phyloP scores from a whole-genome alignment of 2,329 filamentous ascomycete genomes.

The Pseudomassariella vexata region DNA sequence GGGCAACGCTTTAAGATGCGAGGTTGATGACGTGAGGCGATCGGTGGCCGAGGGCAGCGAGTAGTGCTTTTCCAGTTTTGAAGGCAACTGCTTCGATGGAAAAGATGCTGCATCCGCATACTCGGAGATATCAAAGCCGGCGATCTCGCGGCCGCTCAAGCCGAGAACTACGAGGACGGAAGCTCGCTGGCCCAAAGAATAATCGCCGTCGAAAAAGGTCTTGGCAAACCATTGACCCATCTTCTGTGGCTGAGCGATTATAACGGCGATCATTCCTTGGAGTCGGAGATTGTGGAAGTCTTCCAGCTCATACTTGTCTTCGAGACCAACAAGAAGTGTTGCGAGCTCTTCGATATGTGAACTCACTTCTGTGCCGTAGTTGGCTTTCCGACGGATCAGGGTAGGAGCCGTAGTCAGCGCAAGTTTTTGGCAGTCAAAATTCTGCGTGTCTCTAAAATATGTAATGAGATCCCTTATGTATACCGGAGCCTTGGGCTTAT shows the following conservation, averaged over 20 bases:
- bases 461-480: conserved; percentile 82
- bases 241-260: conserved; percentile 67
- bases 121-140: conserved; percentile 62
- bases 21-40: conserved; percentile 18
- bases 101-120: conserved; percentile 53
- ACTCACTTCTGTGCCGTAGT: conserved; percentile 80
- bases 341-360: conserved; percentile 81
- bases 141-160: conserved; percentile 75
- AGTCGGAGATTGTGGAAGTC: conserved; percentile 70
- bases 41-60: conserved; percentile 26
- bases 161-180: conserved; percentile 78
- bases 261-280: conserved; percentile 75
- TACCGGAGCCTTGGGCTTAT: conserved; percentile 79
- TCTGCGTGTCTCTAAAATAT: conserved; percentile 74
- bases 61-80: conserved; percentile 69
- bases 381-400: conserved; percentile 82
- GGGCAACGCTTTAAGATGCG: conserved; percentile 44
- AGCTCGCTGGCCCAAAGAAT: conserved; percentile 78
- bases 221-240: conserved; percentile 82
- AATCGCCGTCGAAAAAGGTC: conserved; percentile 87
- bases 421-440: conserved; percentile 77
- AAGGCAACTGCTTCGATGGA: conserved; percentile 74
- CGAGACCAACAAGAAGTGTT: conserved; percentile 67
- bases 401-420: conserved; percentile 70
- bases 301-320: conserved; percentile 79